These are phyloP conservation scores for Podosphaera fusca DNA, from an alignment of 2,329 filamentous ascomycete species.

Conservation along the genomic window DNA sequence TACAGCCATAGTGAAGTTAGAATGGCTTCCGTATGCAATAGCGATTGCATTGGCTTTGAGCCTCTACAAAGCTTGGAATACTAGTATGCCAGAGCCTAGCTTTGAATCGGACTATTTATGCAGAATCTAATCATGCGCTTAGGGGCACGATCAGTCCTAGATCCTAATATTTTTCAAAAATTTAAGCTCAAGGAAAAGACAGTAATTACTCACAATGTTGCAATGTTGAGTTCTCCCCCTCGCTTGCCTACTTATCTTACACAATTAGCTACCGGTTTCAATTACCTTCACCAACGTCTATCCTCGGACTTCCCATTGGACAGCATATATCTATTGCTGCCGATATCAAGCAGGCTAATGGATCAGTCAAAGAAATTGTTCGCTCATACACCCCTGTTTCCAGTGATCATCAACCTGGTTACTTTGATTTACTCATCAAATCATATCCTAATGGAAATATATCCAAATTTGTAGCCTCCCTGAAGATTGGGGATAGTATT, in stretches of 20 bases:
- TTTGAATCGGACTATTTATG: background rate
- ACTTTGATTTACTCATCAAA: slow-evolving; percentile 95
- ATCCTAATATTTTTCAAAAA: slow-evolving; percentile 70
- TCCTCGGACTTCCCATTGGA: slow-evolving; percentile 90
- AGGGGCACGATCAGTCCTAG: slow-evolving; percentile 65
- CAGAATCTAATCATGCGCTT: slow-evolving; percentile 6
- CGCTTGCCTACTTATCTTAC: slow-evolving; percentile 5
- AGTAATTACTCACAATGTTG: slow-evolving; percentile 89
- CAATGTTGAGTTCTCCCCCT: slow-evolving; percentile 37
- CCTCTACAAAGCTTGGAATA: slow-evolving; percentile 46
- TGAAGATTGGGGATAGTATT: slow-evolving; percentile 69
- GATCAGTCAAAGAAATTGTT: slow-evolving; percentile 59
- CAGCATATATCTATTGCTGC: slow-evolving; percentile 96
- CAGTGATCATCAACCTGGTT: slow-evolving; percentile 68
- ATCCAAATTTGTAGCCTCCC: slow-evolving; percentile 68
- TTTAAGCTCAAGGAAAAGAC: slow-evolving; percentile 91
- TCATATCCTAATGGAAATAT: slow-evolving; percentile 96
- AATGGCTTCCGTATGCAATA: slow-evolving; percentile 51
- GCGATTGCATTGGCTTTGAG: slow-evolving; percentile 42
- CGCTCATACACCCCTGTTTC: slow-evolving; percentile 86
- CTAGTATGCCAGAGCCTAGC: slow-evolving; percentile 33
- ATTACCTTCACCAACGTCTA: slow-evolving; percentile 52
- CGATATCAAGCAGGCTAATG: slow-evolving; percentile 39
- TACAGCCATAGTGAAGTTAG: slow-evolving; percentile 52
- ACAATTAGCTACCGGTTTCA: slow-evolving; percentile 65